phyloP scores from a whole-genome alignment of 2,329 filamentous ascomycete species.

The Pezicula carpinea region DNA sequence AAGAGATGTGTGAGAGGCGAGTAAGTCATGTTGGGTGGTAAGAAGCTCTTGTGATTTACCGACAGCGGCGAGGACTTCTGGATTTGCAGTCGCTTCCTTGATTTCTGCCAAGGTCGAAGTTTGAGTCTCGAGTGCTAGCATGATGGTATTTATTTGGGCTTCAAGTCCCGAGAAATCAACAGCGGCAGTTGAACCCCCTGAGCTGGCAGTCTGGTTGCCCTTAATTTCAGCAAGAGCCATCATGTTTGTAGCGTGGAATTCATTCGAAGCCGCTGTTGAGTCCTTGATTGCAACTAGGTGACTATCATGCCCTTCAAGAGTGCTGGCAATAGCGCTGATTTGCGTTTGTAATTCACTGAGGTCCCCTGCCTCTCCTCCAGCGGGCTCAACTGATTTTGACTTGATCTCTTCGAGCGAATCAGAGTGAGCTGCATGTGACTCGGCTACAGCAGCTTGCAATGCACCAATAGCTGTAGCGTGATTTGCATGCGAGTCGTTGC shows the following conservation, averaged over 20 bases:
- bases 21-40: conserved; percentile 1
- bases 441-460: conserved; percentile 15
- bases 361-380: conserved; percentile 1
- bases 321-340: conserved; percentile 8
- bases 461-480: conserved; percentile 11
- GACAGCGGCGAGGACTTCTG: conserved; percentile 11
- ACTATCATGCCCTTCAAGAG: conserved; percentile 15
- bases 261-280: conserved; percentile 1
- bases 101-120: conserved; percentile 4
- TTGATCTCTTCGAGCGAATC: conserved; percentile 16
- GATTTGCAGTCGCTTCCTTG: conserved; percentile 6
- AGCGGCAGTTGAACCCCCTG: not conserved
- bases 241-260: conserved; percentile 3
- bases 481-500: conserved; percentile 17
- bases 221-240: conserved; percentile 7
- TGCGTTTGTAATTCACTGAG: conserved; percentile 9
- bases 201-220: not conserved
- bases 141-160: conserved; percentile 11
- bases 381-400: conserved; percentile 9
- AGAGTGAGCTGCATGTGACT: conserved; percentile 12
- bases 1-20: conserved; percentile 14
- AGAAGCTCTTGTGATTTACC: conserved; percentile 14
- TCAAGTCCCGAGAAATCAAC: conserved; percentile 3
- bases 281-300: conserved; percentile 11
- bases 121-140: conserved; percentile 13